These are phyloP conservation scores for Leccinum aurantiacum DNA, from an alignment of 768 basidiomycete species.

Conservation along the genomic window DNA sequence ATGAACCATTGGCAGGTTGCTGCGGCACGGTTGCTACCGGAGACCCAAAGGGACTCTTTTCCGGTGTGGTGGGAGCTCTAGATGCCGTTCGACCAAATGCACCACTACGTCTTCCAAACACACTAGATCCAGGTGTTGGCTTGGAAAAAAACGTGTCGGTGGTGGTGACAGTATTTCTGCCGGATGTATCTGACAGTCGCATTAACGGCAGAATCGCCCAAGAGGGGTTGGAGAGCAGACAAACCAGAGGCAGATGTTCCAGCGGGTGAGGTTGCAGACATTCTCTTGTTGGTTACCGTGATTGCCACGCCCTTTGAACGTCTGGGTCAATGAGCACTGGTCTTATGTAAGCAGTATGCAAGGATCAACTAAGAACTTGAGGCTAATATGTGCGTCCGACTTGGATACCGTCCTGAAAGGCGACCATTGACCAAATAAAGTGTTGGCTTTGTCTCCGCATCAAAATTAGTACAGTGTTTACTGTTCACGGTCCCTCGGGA, in stretches of 20 bases:
- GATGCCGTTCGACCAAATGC: not conserved
- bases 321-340: not conserved
- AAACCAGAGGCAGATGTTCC: not conserved
- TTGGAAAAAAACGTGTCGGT: not conserved
- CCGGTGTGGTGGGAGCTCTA: not conserved
- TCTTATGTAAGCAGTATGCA: not conserved
- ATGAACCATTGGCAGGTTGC: not conserved
- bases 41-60: not conserved
- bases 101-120: not conserved
- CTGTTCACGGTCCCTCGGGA: no score
- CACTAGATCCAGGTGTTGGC: not conserved
- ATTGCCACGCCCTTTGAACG: not conserved
- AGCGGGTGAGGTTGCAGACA: not conserved
- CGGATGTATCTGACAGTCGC: not conserved
- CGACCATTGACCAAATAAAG: no score
- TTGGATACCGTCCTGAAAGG: no score
- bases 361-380: not conserved
- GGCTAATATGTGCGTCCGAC: no score
- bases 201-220: not conserved
- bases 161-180: not conserved
- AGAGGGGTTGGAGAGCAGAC: not conserved
- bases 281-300: not conserved
- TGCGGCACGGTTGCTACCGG: not conserved
- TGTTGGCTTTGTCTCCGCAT: no score
- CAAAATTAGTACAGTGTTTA: no score